phyloP scores from a whole-genome alignment of 306 rosid genomes.

The Trifolium fragiferum region DNA sequence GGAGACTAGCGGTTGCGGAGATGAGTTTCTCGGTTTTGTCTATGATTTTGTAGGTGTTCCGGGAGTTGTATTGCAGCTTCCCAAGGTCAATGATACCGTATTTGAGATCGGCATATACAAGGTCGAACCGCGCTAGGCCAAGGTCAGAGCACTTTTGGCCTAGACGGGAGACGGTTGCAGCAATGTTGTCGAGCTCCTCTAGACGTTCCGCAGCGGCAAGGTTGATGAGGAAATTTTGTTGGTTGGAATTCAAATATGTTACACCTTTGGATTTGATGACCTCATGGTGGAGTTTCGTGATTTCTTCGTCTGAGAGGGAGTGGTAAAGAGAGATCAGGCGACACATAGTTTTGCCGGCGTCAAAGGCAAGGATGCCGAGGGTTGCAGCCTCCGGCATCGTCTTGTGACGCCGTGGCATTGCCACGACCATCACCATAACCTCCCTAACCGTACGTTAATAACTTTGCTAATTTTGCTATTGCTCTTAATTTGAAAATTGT shows the following conservation, averaged over 20 bases:
- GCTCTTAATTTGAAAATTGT: background rate
- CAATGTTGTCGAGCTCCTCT: conserved; percentile 55
- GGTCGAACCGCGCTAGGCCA: conserved; percentile 48
- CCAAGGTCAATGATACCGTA: conserved; percentile 46
- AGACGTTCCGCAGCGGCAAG: conserved; percentile 65
- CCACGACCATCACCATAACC: conserved; percentile 49
- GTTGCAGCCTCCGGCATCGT: background rate
- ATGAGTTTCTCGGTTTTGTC: conserved; percentile 55
- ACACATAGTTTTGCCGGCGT: conserved; percentile 61
- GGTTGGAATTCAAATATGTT: conserved; percentile 50
- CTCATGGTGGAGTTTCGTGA: conserved; percentile 40
- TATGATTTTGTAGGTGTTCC: conserved; percentile 21
- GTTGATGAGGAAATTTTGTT: conserved; percentile 60
- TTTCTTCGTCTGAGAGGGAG: conserved; percentile 57
- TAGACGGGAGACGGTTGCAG: conserved; percentile 48
- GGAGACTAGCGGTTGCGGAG: conserved; percentile 37
- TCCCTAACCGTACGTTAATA: background rate
- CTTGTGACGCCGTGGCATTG: conserved; percentile 47
- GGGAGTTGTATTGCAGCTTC: conserved; percentile 35
- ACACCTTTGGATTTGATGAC: conserved; percentile 55
- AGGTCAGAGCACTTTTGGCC: conserved; percentile 53
- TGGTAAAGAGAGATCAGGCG: conserved; percentile 59
- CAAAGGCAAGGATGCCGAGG: conserved; percentile 67
- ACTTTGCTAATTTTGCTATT: background rate
- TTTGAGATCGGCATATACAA: conserved; percentile 50